Conservation (phyloP, 768 basidiomycete species). For the Rhodosporidiobolus sp. region DNA sequence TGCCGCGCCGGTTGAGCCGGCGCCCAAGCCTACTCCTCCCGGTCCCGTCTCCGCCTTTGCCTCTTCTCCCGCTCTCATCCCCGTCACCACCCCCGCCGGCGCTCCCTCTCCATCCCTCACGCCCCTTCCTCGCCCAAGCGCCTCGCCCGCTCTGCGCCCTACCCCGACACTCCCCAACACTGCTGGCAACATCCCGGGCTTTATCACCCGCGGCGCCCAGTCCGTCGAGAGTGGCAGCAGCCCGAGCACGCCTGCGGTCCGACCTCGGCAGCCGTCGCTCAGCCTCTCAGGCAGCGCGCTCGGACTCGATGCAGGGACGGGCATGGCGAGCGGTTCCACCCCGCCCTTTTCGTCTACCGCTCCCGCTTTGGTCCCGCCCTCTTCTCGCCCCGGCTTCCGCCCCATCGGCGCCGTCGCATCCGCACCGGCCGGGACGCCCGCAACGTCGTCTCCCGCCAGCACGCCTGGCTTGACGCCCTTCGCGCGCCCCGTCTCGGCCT, state of each 20-base stretch:
- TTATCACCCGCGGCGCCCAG: neutral
- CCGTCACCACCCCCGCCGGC: too few species aligned
- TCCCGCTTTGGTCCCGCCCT: neutral
- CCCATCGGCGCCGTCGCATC: too few species aligned
- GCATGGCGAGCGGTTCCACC: neutral
- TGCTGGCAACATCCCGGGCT: neutral
- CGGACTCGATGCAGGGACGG: neutral
- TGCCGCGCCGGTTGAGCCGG: neutral
- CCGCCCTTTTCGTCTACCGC: neutral
- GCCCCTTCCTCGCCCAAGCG: too few species aligned
- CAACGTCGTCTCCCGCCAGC: neutral
- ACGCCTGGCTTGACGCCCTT: neutral
- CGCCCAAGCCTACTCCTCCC: neutral
- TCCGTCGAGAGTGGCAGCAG: neutral
- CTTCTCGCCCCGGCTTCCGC: neutral
- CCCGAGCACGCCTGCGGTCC: neutral
- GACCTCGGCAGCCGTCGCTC: neutral
- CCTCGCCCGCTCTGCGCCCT: too few species aligned
- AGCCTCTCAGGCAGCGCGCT: conserved; percentile 1
- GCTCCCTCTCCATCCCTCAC: too few species aligned
- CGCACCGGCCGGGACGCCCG: too few species aligned
- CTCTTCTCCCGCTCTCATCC: too few species aligned
- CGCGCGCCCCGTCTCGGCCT: neutral
- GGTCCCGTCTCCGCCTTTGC: neutral
- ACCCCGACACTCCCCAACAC: too few species aligned